Percentiles rank a stretch among this genome's conserved stretches.
Conservation (phyloP, 441 rosid genomes). For the Pelargonium cotyledonis region DNA sequence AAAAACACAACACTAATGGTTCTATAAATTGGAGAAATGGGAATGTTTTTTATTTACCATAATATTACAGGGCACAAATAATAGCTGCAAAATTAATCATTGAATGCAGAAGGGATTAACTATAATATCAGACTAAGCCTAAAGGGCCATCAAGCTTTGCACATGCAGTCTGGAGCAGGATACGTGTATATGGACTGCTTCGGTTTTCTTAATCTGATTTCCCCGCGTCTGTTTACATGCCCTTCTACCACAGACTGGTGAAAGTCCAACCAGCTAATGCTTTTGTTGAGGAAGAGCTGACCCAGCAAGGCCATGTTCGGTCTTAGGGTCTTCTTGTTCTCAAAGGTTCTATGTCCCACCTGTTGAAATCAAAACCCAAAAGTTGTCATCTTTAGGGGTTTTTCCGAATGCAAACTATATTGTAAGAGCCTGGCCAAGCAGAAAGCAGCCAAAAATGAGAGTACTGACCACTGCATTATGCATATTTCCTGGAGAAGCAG, state of each 20-base stretch:
- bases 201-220: slow-evolving; percentile 63
- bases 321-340: slow-evolving; percentile 76
- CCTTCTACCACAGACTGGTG: slow-evolving; percentile 70
- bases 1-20: slow-evolving; percentile 11
- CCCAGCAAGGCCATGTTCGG: slow-evolving; percentile 87
- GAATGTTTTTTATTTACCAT: slow-evolving; percentile 31
- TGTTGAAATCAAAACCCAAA: slow-evolving; percentile 32
- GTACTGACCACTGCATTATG: slow-evolving; percentile 80
- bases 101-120: background rate
- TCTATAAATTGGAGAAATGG: slow-evolving; percentile 16
- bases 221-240: slow-evolving; percentile 80
- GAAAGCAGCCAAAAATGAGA: background rate
- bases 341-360: slow-evolving; percentile 80
- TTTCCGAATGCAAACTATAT: background rate
- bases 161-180: slow-evolving; percentile 98
- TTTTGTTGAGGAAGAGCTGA: slow-evolving; percentile 76
- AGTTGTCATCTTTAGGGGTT: slow-evolving; percentile 8
- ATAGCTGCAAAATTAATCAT: slow-evolving; percentile 9
- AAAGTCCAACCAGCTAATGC: slow-evolving; percentile 69
- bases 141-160: slow-evolving; percentile 35
- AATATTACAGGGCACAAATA: slow-evolving; percentile 22
- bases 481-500: slow-evolving; percentile 98
- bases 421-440: background rate
- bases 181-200: slow-evolving; percentile 87
- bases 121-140: background rate